Evolutionary conservation across 352 stramenopile genomes (phyloP), one percentile per base, ranked within the genome.

Genomic region (Phytophthora pistaciae): DNA sequence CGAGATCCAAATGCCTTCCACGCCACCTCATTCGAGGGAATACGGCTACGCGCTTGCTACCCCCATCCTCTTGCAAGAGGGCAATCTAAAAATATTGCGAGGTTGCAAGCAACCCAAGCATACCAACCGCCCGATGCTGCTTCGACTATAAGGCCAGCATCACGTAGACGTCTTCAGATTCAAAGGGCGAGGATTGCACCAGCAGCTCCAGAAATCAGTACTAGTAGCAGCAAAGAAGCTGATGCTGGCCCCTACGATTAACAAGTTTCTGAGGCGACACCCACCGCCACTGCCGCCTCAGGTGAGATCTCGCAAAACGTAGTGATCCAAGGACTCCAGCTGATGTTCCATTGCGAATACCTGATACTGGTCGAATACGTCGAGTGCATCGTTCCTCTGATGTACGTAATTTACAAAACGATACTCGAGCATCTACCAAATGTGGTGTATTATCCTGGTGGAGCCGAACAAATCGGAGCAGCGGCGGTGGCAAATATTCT

Each of bases 381-480:
- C 18, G 46, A 54, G 48, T 31, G 48, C 48, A 29, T 54, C 48
- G 48, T 54, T 13, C 48, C 48, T 4, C 7, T 54, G 2, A 29
- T 31, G 48, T 54, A 54, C 16, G 20, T 54, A 9, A n/a, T 54
- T n/a, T 54, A 54, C 48, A 54, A 54, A 54, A 18, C 13, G n/a
- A 20, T 54, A 31, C 21, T 13, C 3, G 13, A 16, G n/a, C 9
- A 29, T 29, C 20, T 54, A 6, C 48, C 48, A 9, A 54, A 54
- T 16, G n/a, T 54, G n/a, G 48, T 16, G 7, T 54, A 54, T 6
- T 54, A 54, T 18, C 20, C 20, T 54, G 48, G 20, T 18, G 20
- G 48, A 18, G 48, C 8, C 7, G 16, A 6, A n/a, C 9, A 54
- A 16, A 29, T 54, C 13, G n/a, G 48, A 54, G 25, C 20, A 9